Percentiles rank a stretch among this genome's conserved stretches.
Evolutionary conservation across 768 basidiomycete genomes (phyloP).

Genomic region (Clavulina sp.): DNA sequence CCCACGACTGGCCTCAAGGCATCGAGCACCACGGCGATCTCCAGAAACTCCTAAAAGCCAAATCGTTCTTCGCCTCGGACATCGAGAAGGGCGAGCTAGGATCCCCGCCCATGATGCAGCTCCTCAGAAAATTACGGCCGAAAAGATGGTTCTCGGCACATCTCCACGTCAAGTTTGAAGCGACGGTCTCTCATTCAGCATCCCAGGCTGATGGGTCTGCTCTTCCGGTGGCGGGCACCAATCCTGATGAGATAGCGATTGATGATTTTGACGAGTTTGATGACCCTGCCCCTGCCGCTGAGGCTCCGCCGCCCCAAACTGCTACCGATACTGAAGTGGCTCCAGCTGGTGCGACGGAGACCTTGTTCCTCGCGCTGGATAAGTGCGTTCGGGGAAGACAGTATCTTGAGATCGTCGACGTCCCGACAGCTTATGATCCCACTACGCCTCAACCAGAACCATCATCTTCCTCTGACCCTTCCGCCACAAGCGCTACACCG

Average conservation of each 20-base stretch:
- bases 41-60: constrained; percentile 43
- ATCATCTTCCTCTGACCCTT: too few species aligned
- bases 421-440: constrained; percentile 20
- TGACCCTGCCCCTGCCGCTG: constrained; percentile 12
- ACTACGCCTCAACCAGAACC: too few species aligned
- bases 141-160: constrained; percentile 90
- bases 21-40: constrained; percentile 74
- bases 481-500: too few species aligned
- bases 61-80: constrained; percentile 62
- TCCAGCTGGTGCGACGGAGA: constrained; percentile 22
- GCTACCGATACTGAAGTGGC: neutral
- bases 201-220: neutral
- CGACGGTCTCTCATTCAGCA: constrained; percentile 22
- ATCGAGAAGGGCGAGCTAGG: constrained; percentile 53
- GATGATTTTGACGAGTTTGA: constrained; percentile 17
- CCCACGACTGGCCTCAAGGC: constrained; percentile 88
- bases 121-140: constrained; percentile 56
- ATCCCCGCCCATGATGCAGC: constrained; percentile 68
- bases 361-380: constrained; percentile 77
- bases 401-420: constrained; percentile 74
- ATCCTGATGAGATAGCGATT: constrained; percentile 18
- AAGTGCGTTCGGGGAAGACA: constrained; percentile 61
- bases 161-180: constrained; percentile 75
- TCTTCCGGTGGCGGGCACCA: neutral
- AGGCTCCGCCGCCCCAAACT: neutral